Conservation (phyloP, 306 rosid genomes). For the Medicago lupulina region DNA sequence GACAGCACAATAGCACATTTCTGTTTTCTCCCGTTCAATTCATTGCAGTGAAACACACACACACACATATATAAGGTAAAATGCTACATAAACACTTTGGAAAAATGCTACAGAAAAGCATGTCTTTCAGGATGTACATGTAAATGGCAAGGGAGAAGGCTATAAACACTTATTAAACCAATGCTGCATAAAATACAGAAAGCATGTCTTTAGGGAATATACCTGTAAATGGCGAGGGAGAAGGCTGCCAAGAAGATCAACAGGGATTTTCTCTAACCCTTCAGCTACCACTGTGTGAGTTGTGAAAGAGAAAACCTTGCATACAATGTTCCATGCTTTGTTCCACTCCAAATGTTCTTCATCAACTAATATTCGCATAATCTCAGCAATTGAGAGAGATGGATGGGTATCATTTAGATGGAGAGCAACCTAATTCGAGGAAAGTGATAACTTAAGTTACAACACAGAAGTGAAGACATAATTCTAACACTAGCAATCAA, state of each 20-base stretch:
- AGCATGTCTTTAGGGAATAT: constrained; percentile 24
- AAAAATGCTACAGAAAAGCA: constrained; percentile 23
- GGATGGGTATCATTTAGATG: constrained; percentile 84
- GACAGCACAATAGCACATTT: constrained; percentile 28
- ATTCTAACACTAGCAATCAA: constrained; percentile 24
- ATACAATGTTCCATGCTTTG: constrained; percentile 64
- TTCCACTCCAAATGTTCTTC: constrained; percentile 72
- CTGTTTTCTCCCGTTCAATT: neutral
- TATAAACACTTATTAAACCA: constrained; percentile 27
- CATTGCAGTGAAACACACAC: neutral
- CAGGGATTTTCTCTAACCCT: constrained; percentile 73
- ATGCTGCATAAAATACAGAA: constrained; percentile 26
- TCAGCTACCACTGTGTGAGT: constrained; percentile 72
- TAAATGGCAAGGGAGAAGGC: constrained; percentile 78
- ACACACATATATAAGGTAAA: constrained; percentile 1
- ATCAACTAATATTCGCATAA: constrained; percentile 74
- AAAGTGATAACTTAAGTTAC: constrained; percentile 32
- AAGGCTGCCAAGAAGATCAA: constrained; percentile 70
- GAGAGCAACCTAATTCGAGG: constrained; percentile 62
- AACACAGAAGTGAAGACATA: constrained; percentile 36
- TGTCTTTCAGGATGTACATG: constrained; percentile 46
- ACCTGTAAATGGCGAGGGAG: constrained; percentile 85
- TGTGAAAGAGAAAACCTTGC: constrained; percentile 70
- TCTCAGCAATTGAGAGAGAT: constrained; percentile 71
- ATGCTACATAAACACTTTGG: constrained; percentile 19